Evolutionary conservation across 2,329 filamentous ascomycete species (phyloP), one percentile per base, ranked within the genome.

Genomic region (Beauveria asiatica): DNA sequence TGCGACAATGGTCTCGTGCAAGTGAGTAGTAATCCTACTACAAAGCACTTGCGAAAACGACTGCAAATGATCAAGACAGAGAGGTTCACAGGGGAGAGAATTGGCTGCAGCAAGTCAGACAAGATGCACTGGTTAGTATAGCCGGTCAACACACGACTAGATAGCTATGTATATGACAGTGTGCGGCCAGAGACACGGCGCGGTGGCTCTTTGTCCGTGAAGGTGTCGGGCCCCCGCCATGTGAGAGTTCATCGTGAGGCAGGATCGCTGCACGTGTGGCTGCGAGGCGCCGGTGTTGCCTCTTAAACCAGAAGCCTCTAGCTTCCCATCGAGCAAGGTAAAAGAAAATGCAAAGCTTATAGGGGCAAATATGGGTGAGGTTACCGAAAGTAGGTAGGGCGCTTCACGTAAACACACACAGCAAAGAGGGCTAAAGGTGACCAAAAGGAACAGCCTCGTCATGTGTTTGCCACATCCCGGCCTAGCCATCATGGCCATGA

Each of bases 231-330:
- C 13, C 37, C 37, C 48, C 51, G 44, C 51, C 25, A 41, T 6
- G n/a, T 3, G 2, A 39, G 23, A 19, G 44, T n/a, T 27, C 37
- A 48, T 53, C 21, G 58, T 21, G 57, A 19, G 19, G 17, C 45
- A 48, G 53, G 30, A 61, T 37, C 16, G 39, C 30, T 17, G 59
- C 59, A 61, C 59, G 59, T 61, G 59, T 57, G 45, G 46, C 16
- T 33, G 45, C 37, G 59, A 53, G 19, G 21, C 42, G 59, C 27
- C 9, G 41, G 27, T 49, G 30, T 27, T 57, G 30, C 33, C 44
- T 30, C 17, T 7, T 16, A 52, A 25, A 39, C 25, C 44, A 45
- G 45, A 27, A 30, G 33, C 1, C 17, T 30, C 46, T 33, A 52
- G 42, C 11, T 27, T 27, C 30, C 33, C 27, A 27, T 23, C 23